These are phyloP conservation scores for Ceratocystis eucalypticola DNA, from an alignment of 2,329 filamentous ascomycete species.

Conservation along the genomic window DNA sequence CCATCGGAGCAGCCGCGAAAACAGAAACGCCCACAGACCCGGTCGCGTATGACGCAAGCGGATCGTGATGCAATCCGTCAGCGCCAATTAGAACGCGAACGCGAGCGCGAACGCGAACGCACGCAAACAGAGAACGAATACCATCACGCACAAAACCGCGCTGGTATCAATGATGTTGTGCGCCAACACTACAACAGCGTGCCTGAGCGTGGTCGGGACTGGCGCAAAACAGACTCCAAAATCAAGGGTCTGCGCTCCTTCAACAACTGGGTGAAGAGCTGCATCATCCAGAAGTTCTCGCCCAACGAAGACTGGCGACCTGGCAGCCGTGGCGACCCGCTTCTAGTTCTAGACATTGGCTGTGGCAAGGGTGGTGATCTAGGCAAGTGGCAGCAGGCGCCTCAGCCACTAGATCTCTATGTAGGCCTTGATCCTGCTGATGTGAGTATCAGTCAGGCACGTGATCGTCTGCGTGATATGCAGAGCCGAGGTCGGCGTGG, in stretches of 20 bases:
- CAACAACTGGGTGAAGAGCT: slow-evolving; percentile 99
- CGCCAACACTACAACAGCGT: slow-evolving; percentile 92
- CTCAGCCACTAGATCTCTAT: slow-evolving; percentile 82
- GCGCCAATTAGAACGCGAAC: slow-evolving; percentile 42
- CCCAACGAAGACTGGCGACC: slow-evolving; percentile 61
- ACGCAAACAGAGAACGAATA: neutral
- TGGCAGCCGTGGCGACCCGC: slow-evolving; percentile 40
- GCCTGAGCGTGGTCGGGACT: slow-evolving; percentile 82
- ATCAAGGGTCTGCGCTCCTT: slow-evolving; percentile 90
- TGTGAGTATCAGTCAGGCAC: slow-evolving; percentile 79
- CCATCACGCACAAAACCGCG: neutral
- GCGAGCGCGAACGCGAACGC: slow-evolving; percentile 30
- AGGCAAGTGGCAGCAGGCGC: slow-evolving; percentile 89
- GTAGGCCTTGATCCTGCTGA: slow-evolving; percentile 90
- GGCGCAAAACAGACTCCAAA: slow-evolving; percentile 83
- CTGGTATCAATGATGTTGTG: slow-evolving; percentile 65
- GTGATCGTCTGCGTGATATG: slow-evolving; percentile 70
- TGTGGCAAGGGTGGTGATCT: slow-evolving; percentile 95
- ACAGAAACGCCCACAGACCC: slow-evolving; percentile 53
- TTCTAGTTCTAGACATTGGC: slow-evolving; percentile 83
- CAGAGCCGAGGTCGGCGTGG: slow-evolving; percentile 43
- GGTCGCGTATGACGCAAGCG: slow-evolving; percentile 51
- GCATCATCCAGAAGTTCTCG: slow-evolving; percentile 91
- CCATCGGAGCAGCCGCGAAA: slow-evolving; percentile 46
- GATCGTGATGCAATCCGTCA: slow-evolving; percentile 56